Evolutionary conservation across 2,329 filamentous ascomycete genomes (phyloP).

Genomic region (Rutstroemia sp.): DNA sequence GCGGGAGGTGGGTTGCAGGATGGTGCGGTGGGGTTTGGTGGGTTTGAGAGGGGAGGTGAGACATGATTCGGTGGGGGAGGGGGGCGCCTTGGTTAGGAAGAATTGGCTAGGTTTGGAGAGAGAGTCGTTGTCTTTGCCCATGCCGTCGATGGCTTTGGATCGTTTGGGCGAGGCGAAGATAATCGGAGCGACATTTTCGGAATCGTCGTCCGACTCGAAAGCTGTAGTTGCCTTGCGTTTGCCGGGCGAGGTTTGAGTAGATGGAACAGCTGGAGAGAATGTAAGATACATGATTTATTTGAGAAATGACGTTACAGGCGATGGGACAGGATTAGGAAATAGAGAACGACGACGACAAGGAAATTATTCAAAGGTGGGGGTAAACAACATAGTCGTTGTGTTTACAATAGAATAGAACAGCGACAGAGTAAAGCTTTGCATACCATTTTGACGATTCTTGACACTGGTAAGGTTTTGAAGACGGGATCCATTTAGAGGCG

Average conservation of each 20-base stretch:
- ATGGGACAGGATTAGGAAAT: not conserved
- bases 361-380: not conserved
- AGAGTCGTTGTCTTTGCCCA: not conserved
- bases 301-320: not conserved
- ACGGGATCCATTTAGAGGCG: slow-evolving; percentile 60
- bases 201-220: slow-evolving; percentile 39
- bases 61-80: slow-evolving; percentile 25
- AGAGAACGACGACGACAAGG: not conserved
- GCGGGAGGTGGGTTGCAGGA: slow-evolving; percentile 48
- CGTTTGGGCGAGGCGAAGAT: slow-evolving; percentile 47
- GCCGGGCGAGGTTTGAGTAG: slow-evolving; percentile 22
- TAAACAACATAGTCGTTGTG: not conserved
- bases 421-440: slow-evolving; percentile 11
- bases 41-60: slow-evolving; percentile 18
- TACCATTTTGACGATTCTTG: slow-evolving; percentile 74
- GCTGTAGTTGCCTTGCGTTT: slow-evolving; percentile 52
- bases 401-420: not conserved
- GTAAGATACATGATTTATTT: slow-evolving; percentile 19
- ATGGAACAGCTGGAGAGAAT: slow-evolving; percentile 10
- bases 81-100: slow-evolving; percentile 29
- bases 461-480: slow-evolving; percentile 65
- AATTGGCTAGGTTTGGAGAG: slow-evolving; percentile 9
- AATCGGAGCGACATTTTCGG: slow-evolving; percentile 55
- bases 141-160: slow-evolving; percentile 16
- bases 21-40: slow-evolving; percentile 26